These are phyloP conservation scores for Dothistroma septosporum DNA, from an alignment of 2,329 filamentous ascomycete genomes.

Conservation along the genomic window DNA sequence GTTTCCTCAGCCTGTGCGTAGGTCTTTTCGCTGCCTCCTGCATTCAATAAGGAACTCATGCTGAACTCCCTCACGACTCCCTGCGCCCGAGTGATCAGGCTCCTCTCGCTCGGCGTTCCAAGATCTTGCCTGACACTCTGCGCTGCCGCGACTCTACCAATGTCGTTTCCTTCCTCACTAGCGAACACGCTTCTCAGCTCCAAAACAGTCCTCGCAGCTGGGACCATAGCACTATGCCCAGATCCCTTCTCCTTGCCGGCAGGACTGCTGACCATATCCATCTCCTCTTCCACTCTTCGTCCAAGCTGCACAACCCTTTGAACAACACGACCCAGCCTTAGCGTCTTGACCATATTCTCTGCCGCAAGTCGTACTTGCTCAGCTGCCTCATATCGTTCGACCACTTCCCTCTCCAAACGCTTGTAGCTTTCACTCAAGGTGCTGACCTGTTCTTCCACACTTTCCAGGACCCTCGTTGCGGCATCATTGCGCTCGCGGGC, in stretches of 20 bases:
- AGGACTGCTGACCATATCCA: slow-evolving; percentile 59
- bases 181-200: slow-evolving; percentile 46
- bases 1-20: slow-evolving; percentile 68
- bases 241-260: slow-evolving; percentile 21
- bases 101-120: slow-evolving; percentile 67
- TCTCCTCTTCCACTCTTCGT: slow-evolving; percentile 80
- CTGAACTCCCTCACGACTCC: slow-evolving; percentile 81
- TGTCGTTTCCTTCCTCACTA: slow-evolving; percentile 61
- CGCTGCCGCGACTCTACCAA: slow-evolving; percentile 71
- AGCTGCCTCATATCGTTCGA: slow-evolving; percentile 78
- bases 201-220: slow-evolving; percentile 74
- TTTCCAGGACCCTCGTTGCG: slow-evolving; percentile 66
- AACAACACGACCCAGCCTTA: slow-evolving; percentile 71
- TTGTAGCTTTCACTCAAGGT: slow-evolving; percentile 80
- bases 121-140: slow-evolving; percentile 66
- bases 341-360: slow-evolving; percentile 72
- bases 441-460: slow-evolving; percentile 75
- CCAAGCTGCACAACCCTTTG: slow-evolving; percentile 76
- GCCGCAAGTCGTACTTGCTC: slow-evolving; percentile 76
- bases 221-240: slow-evolving; percentile 74
- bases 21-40: slow-evolving; percentile 34
- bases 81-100: slow-evolving; percentile 68
- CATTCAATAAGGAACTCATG: slow-evolving; percentile 54
- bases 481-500: slow-evolving; percentile 70
- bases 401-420: slow-evolving; percentile 79